Percentiles rank a stretch among this genome's conserved stretches.
Evolutionary conservation across 164 flowering plant genomes (phyloP).

Genomic region (Umbilicus rupestris): DNA sequence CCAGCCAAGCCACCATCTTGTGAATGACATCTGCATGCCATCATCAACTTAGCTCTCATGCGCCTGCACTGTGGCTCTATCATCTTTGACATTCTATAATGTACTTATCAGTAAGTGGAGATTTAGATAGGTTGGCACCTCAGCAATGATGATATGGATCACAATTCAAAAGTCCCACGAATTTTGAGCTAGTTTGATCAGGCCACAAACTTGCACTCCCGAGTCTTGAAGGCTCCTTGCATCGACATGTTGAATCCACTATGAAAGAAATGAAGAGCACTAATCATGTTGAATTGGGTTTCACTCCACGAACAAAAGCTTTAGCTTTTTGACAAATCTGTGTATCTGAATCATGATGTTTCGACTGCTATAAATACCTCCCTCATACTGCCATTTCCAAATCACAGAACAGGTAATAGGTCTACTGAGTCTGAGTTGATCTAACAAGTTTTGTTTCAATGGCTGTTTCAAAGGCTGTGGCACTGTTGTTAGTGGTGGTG

Average conservation of each 20-base stretch:
- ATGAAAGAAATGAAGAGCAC: not conserved
- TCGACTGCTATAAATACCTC: not conserved
- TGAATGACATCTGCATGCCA: no score
- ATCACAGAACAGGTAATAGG: not conserved
- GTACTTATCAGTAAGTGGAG: not conserved
- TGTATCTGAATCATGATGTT: not conserved
- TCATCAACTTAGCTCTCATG: not conserved
- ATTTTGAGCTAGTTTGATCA: not conserved
- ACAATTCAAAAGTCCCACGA: not conserved
- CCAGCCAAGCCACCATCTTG: not conserved
- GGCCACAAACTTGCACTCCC: slow-evolving; percentile 2
- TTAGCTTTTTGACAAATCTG: not conserved
- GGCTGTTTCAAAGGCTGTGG: not conserved
- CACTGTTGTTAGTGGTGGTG: not conserved
- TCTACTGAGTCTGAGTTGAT: not conserved
- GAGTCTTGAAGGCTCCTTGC: not conserved
- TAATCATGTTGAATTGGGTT: not conserved
- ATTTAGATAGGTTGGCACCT: not conserved
- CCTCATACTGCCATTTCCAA: not conserved
- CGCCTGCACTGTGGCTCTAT: not conserved
- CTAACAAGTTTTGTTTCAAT: not conserved
- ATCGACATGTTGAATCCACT: not conserved
- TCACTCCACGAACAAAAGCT: not conserved
- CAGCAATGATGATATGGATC: not conserved
- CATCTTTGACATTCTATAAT: not conserved